These are phyloP conservation scores for Delonix regia DNA, from an alignment of 306 rosid species.

Conservation along the genomic window DNA sequence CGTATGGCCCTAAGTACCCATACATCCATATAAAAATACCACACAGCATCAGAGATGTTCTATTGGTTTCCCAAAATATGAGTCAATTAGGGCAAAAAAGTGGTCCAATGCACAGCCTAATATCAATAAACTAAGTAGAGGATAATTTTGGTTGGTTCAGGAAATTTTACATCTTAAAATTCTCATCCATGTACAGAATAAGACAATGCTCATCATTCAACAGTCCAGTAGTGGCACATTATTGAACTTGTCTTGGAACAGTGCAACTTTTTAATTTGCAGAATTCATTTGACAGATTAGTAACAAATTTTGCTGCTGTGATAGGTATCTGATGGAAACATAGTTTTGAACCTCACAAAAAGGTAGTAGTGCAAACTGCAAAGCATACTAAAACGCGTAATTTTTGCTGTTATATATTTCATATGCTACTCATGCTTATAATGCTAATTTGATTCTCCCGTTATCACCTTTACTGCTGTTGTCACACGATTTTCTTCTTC, in stretches of 20 bases:
- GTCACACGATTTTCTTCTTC: not conserved
- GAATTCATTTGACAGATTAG: not conserved
- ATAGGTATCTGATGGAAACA: not conserved
- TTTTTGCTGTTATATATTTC: not conserved
- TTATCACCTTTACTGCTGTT: not conserved
- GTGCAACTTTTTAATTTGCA: not conserved
- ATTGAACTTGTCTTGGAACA: not conserved
- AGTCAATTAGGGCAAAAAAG: not conserved
- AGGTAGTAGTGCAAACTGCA: not conserved
- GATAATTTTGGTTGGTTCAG: conserved; percentile 4
- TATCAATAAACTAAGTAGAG: not conserved
- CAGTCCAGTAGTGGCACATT: not conserved
- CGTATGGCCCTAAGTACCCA: conserved; percentile 62
- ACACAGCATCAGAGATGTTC: not conserved
- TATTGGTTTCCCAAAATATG: not conserved
- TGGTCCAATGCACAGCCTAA: not conserved
- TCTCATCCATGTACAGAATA: not conserved
- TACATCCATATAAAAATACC: not conserved
- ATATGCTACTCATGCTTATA: not conserved
- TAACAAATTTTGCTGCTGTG: not conserved
- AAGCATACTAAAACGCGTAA: not conserved
- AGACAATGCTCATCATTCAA: not conserved
- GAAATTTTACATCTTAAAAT: not conserved
- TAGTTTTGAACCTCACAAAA: not conserved
- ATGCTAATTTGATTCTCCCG: not conserved